These are phyloP conservation scores for Ampelomyces quisqualis DNA, from an alignment of 2,329 filamentous ascomycete genomes.

Conservation along the genomic window DNA sequence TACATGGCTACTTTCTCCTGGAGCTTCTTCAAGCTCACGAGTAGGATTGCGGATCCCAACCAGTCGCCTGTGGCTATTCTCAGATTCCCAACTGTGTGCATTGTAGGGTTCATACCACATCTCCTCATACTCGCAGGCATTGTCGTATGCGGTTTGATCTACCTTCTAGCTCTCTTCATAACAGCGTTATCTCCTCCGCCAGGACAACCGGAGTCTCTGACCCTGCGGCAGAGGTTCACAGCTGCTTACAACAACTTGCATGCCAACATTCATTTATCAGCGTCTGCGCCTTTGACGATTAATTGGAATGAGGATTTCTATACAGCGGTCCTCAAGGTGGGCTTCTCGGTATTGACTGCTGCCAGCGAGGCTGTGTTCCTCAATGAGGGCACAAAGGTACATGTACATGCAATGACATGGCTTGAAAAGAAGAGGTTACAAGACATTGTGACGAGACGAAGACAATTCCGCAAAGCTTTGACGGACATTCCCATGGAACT, in stretches of 20 bases:
- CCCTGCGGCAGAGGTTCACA: slow-evolving; percentile 61
- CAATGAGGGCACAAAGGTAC: slow-evolving; percentile 80
- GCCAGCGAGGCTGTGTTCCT: slow-evolving; percentile 95
- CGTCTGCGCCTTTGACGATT: slow-evolving; percentile 64
- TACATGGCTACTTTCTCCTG: slow-evolving; percentile 85
- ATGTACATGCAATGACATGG: slow-evolving; percentile 79
- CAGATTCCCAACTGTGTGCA: slow-evolving; percentile 89
- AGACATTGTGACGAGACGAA: slow-evolving; percentile 64
- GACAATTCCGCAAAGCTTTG: slow-evolving; percentile 41
- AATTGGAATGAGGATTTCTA: slow-evolving; percentile 94
- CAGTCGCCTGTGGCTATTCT: slow-evolving; percentile 65
- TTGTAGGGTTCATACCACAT: slow-evolving; percentile 92
- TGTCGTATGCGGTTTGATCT: slow-evolving; percentile 71
- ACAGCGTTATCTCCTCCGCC: slow-evolving; percentile 68
- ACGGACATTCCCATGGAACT: slow-evolving; percentile 47
- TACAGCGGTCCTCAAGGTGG: slow-evolving; percentile 79
- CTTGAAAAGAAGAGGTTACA: slow-evolving; percentile 81
- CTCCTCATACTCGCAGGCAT: slow-evolving; percentile 84
- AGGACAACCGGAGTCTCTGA: slow-evolving; percentile 48
- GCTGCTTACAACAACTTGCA: slow-evolving; percentile 87
- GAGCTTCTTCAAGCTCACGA: slow-evolving; percentile 60
- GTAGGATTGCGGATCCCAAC: slow-evolving; percentile 41
- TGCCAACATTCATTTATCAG: slow-evolving; percentile 81
- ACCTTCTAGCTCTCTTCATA: slow-evolving; percentile 71
- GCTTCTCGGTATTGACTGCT: slow-evolving; percentile 85